Conservation (phyloP, 768 basidiomycete species). For the Tricholoma furcatifolium region DNA sequence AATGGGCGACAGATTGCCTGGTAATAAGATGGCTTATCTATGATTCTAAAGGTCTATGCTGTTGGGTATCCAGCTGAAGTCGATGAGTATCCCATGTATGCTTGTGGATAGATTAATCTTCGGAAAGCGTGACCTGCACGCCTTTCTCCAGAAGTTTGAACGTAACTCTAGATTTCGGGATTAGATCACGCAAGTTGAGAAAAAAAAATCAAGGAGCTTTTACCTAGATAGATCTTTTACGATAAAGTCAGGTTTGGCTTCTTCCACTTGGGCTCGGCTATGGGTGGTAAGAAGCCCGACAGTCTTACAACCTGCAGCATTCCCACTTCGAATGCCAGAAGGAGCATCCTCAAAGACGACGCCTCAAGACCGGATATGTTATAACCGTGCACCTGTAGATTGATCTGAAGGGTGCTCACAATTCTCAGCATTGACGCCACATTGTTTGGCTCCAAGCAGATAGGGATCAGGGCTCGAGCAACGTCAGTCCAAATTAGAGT, state of each 20-base stretch:
- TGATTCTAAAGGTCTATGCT: not conserved
- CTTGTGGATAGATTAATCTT: constrained; percentile 19
- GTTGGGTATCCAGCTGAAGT: not conserved
- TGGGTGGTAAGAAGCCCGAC: constrained; percentile 85
- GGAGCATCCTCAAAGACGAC: constrained; percentile 94
- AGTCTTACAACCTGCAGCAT: constrained; percentile 80
- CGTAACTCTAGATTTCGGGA: constrained; percentile 25
- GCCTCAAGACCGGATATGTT: constrained; percentile 36
- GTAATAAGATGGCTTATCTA: not conserved
- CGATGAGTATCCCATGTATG: not conserved
- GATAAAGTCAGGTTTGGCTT: constrained; percentile 62
- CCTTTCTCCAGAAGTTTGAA: constrained; percentile 35
- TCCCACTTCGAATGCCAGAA: constrained; percentile 76
- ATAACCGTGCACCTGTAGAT: not conserved
- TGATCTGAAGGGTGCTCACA: constrained; percentile 39
- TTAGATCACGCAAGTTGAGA: not conserved
- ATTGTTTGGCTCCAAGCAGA: constrained; percentile 75
- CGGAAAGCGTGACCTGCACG: constrained; percentile 45
- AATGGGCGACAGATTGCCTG: not conserved
- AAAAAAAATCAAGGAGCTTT: constrained; percentile 13
- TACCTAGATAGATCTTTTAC: constrained; percentile 73
- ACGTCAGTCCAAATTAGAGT: constrained; percentile 1
- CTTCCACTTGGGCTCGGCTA: constrained; percentile 63
- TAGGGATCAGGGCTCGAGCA: constrained; percentile 82
- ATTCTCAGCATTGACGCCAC: constrained; percentile 59